Evolutionary conservation across 2,329 filamentous ascomycete species (phyloP).

Genomic region (Nemania serpens): DNA sequence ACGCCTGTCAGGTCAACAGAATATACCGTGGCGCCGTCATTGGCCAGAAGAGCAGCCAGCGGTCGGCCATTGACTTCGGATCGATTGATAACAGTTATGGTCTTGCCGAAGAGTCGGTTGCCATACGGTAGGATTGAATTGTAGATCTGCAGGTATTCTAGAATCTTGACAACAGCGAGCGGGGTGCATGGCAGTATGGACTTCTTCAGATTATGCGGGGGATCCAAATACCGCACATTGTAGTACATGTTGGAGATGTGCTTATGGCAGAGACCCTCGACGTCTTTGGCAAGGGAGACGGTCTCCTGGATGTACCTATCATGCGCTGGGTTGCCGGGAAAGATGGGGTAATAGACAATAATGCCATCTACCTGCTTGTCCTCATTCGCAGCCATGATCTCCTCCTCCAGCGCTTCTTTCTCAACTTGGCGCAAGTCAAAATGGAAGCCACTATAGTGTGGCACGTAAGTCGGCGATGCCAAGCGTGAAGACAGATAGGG

Average conservation of each 20-base stretch:
- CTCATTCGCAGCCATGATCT: constrained; percentile 81
- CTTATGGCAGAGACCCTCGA: constrained; percentile 90
- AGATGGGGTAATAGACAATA: constrained; percentile 98
- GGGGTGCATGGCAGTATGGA: constrained; percentile 95
- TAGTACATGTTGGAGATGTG: constrained; percentile 99
- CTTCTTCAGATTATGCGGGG: constrained; percentile 77
- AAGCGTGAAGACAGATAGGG: constrained; percentile 9
- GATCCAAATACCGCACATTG: constrained; percentile 92
- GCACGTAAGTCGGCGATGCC: constrained; percentile 28
- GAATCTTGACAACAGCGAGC: constrained; percentile 92
- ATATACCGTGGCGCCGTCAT: constrained; percentile 95
- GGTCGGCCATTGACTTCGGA: constrained; percentile 95
- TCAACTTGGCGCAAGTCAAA: constrained; percentile 84
- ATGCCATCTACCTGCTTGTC: constrained; percentile 81
- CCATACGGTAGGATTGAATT: constrained; percentile 92
- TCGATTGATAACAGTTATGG: constrained; percentile 94
- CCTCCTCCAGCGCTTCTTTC: constrained; percentile 88
- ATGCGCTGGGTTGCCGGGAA: constrained; percentile 76
- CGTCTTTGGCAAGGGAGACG: constrained; percentile 87
- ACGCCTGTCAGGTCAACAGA: constrained; percentile 91
- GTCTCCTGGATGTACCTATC: constrained; percentile 97
- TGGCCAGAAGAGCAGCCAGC: constrained; percentile 88
- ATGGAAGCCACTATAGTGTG: constrained; percentile 72
- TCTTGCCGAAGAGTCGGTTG: constrained; percentile 90
- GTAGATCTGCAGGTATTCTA: constrained; percentile 95